Percentiles rank a stretch among this genome's conserved stretches.
Evolutionary conservation across 768 basidiomycete species (phyloP).

Genomic region (Epithele typhae): DNA sequence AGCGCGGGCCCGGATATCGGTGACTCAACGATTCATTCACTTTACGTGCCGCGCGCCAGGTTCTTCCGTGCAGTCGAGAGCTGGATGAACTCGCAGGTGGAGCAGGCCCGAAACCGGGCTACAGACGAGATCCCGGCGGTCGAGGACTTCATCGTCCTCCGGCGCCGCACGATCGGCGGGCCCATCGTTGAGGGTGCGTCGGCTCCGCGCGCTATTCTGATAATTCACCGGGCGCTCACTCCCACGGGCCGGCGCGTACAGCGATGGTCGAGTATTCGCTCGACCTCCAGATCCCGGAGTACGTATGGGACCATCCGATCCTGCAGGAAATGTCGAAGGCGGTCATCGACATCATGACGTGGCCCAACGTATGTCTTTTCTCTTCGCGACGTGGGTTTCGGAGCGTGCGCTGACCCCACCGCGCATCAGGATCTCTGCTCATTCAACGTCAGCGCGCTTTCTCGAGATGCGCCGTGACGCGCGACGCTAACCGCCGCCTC

Average conservation of each 20-base stretch:
- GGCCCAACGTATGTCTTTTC: conserved; percentile 32
- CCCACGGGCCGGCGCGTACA: conserved; percentile 10
- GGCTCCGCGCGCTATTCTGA: not conserved
- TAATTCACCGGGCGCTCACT: not conserved
- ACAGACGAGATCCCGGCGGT: conserved; percentile 32
- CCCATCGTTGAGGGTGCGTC: conserved; percentile 33
- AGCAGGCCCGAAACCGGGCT: conserved; percentile 30
- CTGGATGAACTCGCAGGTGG: conserved; percentile 34
- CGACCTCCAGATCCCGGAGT: conserved; percentile 33
- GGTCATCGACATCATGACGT: conserved; percentile 36
- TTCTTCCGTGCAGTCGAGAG: conserved; percentile 33
- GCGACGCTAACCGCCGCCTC: too few relatives aligned
- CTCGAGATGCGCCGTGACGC: too few relatives aligned
- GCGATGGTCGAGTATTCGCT: conserved; percentile 35
- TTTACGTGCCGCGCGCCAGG: conserved; percentile 12
- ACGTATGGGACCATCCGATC: conserved; percentile 31
- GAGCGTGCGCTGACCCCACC: conserved; percentile 21
- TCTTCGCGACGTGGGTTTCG: conserved; percentile 14
- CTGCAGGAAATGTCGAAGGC: conserved; percentile 34
- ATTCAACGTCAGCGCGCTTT: conserved; percentile 8
- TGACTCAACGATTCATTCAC: not conserved
- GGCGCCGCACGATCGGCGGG: conserved; percentile 33
- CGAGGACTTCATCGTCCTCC: conserved; percentile 34
- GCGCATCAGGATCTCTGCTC: conserved; percentile 17
- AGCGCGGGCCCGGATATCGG: too few relatives aligned